phyloP scores from a whole-genome alignment of 2,329 filamentous ascomycete genomes.

The Cryphonectria carpinicola region DNA sequence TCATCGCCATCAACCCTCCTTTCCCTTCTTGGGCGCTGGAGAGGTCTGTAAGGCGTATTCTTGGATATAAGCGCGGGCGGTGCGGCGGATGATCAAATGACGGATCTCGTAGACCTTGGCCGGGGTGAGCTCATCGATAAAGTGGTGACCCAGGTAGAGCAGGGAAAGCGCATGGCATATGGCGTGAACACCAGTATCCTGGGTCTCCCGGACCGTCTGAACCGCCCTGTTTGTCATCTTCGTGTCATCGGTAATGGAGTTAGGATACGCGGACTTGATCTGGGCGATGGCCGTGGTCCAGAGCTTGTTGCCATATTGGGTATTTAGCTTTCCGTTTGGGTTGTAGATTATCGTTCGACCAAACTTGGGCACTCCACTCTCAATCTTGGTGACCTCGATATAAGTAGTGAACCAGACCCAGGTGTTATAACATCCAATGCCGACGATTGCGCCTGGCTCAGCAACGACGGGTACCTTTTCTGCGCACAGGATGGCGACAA shows the following conservation, averaged over 20 bases:
- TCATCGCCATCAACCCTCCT: too few species aligned
- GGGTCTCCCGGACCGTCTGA: fast-evolving
- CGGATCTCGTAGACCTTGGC: not conserved
- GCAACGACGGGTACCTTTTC: not conserved
- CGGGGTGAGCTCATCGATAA: not conserved
- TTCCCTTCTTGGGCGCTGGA: too few species aligned
- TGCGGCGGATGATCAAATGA: not conserved
- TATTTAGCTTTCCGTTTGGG: not conserved
- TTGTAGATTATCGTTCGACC: not conserved
- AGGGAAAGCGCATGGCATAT: not conserved
- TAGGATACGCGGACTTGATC: not conserved
- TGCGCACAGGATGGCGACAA: not conserved
- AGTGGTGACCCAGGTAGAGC: not conserved
- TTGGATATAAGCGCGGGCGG: not conserved
- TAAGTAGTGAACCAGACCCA: not conserved
- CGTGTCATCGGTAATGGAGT: not conserved
- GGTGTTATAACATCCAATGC: not conserved
- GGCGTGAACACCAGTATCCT: not conserved
- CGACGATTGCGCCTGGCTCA: not conserved
- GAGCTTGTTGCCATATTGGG: not conserved
- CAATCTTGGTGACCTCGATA: not conserved
- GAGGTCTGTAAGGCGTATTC: not conserved
- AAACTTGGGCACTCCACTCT: not conserved
- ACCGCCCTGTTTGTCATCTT: not conserved
- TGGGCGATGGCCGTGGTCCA: not conserved